Base-by-base conservation (phyloP, 73 alveolate species). In the Paramecium pentaurelia region DNA sequence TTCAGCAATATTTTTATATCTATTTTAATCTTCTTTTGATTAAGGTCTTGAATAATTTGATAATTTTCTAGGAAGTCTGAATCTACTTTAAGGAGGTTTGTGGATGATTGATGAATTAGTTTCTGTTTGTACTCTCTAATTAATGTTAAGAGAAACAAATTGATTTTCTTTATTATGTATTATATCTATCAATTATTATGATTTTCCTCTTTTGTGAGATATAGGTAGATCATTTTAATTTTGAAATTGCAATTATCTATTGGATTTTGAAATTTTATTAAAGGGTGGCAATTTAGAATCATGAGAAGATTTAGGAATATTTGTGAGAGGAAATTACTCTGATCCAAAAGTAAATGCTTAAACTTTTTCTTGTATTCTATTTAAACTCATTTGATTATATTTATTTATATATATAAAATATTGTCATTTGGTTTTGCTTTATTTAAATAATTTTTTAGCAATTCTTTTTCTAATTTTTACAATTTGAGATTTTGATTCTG, bases 241-340 rank as follows among this genome's bases (percentile, higher is more conserved):
- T 64, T 28, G 47, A 64, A 64, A 64, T 6, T 20, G 27, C 12
- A 34, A 28, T 32, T 64, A 64, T 34, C 45, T 64, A 64, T 32
- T 64, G 9, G 91, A 64, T 44, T 44, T 80, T 18, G 14, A 20
- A 64, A 80, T 80, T 80, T 36, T 80, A 36, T 80, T 38, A 44
- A 80, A 80, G 14, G 91, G 91, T 25, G 91, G 58, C 49, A 80
- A 47, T 42, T 80, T 80, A 42, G 75, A 40, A 20, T 38, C 58
- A 8, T 45, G 20, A 44, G 91, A 42, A 1, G 18, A 42, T 38
- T 71, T 75, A 42, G 88, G 58, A 75, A 22, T 22, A 8, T 32
- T 64, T 64, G 42, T 14, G 20, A 64, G 25, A 25, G 58, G 64
- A 42, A 75, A 75, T 38, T 36, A 75, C 36, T 75, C 88, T 38